phyloP scores from a whole-genome alignment of 306 rosid genomes.

The Acmispon strigosus region DNA sequence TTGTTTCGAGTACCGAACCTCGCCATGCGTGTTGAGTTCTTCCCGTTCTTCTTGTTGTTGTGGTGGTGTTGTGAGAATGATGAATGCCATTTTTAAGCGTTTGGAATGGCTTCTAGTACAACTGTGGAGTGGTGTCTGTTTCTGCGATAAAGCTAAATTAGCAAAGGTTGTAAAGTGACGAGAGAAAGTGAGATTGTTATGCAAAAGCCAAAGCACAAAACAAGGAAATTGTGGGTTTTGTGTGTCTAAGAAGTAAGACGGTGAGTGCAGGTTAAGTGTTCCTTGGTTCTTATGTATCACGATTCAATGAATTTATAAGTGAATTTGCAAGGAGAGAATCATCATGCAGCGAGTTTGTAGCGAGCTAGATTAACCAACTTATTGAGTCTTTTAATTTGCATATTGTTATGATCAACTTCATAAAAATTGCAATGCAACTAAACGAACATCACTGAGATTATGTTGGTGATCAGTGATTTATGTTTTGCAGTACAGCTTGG shows the following conservation, averaged over 20 bases:
- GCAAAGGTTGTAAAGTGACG: background rate
- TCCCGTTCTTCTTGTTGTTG: background rate
- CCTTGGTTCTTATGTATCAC: background rate
- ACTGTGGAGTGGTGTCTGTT: background rate
- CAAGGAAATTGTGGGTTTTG: background rate
- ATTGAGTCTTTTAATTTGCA: too few relatives aligned
- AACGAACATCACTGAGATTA: too few relatives aligned
- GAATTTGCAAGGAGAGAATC: background rate
- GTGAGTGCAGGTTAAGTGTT: background rate
- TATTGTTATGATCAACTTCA: background rate
- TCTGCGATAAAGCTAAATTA: background rate
- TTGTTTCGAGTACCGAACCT: background rate
- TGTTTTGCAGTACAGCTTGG: too few relatives aligned
- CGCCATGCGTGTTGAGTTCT: background rate
- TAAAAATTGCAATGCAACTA: too few relatives aligned
- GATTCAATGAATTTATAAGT: background rate
- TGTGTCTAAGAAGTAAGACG: background rate
- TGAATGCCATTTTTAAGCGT: background rate
- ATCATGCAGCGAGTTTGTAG: too few relatives aligned
- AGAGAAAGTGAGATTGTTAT: background rate
- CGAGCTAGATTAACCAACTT: background rate
- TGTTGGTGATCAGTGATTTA: too few relatives aligned
- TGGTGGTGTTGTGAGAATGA: background rate
- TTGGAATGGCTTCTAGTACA: background rate
- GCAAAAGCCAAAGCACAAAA: background rate